Evolutionary conservation across 352 stramenopile species (phyloP).

Genomic region (Blastocystis sp.): DNA sequence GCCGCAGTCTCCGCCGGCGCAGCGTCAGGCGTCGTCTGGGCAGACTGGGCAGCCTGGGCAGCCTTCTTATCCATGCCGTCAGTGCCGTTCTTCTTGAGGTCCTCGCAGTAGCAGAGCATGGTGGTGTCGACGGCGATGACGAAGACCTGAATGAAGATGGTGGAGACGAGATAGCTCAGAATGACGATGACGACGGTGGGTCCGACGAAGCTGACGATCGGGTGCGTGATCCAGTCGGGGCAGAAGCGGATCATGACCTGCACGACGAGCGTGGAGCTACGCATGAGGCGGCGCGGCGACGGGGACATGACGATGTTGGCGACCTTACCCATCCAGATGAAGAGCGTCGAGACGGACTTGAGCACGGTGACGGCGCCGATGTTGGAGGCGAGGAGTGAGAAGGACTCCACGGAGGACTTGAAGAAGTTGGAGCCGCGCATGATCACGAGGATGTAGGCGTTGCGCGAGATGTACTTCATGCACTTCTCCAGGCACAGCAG

Average conservation of each 20-base stretch:
- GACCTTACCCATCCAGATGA: slow-evolving; percentile 89
- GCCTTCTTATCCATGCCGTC: not conserved
- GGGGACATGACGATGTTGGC: slow-evolving; percentile 70
- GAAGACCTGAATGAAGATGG: slow-evolving; percentile 88
- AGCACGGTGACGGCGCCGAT: slow-evolving; percentile 83
- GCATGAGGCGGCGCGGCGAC: slow-evolving; percentile 73
- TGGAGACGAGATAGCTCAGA: slow-evolving; percentile 85
- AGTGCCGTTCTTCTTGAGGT: slow-evolving; percentile 72
- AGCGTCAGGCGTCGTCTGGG: not conserved
- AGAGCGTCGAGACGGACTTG: slow-evolving; percentile 84
- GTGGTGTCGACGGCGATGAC: slow-evolving; percentile 90
- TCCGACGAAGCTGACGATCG: slow-evolving; percentile 23
- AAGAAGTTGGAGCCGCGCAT: slow-evolving; percentile 80
- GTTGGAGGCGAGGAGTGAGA: slow-evolving; percentile 84
- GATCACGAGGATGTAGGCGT: slow-evolving; percentile 85
- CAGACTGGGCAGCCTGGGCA: not conserved
- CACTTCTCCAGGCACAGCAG: slow-evolving; percentile 85
- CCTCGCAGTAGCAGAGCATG: slow-evolving; percentile 89
- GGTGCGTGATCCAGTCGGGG: slow-evolving; percentile 23
- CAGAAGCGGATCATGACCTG: slow-evolving; percentile 71
- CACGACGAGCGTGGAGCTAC: slow-evolving; percentile 71
- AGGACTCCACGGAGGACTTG: slow-evolving; percentile 83
- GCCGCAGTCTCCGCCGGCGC: not conserved
- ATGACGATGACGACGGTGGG: slow-evolving; percentile 82
- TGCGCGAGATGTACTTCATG: slow-evolving; percentile 94